These are phyloP conservation scores for Spatholobus suberectus DNA, from an alignment of 306 rosid species.

Conservation along the genomic window DNA sequence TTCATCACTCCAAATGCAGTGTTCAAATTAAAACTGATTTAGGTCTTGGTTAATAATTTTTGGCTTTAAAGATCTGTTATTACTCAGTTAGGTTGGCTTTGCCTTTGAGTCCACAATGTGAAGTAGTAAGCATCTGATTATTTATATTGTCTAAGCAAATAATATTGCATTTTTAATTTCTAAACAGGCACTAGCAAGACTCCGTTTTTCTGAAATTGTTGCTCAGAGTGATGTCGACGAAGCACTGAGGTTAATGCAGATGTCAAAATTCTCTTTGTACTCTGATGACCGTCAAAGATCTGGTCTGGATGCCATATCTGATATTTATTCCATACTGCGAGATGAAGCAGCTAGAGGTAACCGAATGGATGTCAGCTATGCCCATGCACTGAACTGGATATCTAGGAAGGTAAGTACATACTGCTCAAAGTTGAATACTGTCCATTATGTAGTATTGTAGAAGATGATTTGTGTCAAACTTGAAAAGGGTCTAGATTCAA, in stretches of 20 bases:
- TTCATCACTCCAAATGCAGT: neutral
- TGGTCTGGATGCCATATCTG: conserved; percentile 94
- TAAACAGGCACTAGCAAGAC: conserved; percentile 90
- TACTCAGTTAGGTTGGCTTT: conserved; percentile 1
- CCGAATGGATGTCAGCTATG: conserved; percentile 85
- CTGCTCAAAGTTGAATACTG: conserved; percentile 13
- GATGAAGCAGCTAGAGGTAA: conserved; percentile 88
- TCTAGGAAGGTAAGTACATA: conserved; percentile 81
- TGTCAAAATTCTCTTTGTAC: conserved; percentile 96
- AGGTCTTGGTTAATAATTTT: neutral
- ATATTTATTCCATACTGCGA: conserved; percentile 90
- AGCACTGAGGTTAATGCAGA: conserved; percentile 95
- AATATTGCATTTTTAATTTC: conserved; percentile 27
- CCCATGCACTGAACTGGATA: conserved; percentile 91
- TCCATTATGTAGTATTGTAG: neutral
- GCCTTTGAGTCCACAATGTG: neutral
- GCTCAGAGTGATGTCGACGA: conserved; percentile 99
- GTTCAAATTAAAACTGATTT: neutral
- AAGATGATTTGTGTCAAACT: neutral
- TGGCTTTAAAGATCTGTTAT: conserved; percentile 4
- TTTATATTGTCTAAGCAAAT: conserved; percentile 19
- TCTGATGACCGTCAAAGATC: conserved; percentile 95
- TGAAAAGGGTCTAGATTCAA: neutral
- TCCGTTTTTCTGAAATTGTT: conserved; percentile 82
- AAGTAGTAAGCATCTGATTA: conserved; percentile 5